Evolutionary conservation across 495 filamentous ascomycete genomes (phyloP).

Genomic region (Penicillium psychrofluorescens): DNA sequence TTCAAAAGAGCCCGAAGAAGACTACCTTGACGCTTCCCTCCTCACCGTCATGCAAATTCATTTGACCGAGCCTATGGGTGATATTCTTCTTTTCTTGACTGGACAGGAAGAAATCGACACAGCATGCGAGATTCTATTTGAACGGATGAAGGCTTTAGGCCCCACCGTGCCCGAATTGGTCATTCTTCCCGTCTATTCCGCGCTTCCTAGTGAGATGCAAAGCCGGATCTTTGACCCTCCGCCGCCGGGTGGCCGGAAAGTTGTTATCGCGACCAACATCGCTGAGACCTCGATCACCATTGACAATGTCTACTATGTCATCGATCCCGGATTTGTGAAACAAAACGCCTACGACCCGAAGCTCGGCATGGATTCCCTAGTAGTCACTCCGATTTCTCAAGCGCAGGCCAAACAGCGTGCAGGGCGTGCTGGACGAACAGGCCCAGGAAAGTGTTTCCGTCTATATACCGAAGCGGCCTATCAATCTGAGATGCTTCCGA

Average conservation of each 20-base stretch:
- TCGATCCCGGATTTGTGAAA: constrained; percentile 97
- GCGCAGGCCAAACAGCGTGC: constrained; percentile 94
- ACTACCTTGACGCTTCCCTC: constrained; percentile 93
- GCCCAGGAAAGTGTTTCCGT: constrained; percentile 93
- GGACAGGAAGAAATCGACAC: constrained; percentile 99
- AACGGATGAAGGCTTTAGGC: constrained; percentile 93
- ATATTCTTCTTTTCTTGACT: constrained; percentile 93
- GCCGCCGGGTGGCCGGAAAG: constrained; percentile 80
- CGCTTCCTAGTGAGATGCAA: constrained; percentile 88
- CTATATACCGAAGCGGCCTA: constrained; percentile 95
- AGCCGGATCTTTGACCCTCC: constrained; percentile 91
- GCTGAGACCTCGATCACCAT: constrained; percentile 98
- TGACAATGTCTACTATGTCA: constrained; percentile 93
- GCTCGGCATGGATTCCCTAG: constrained; percentile 92
- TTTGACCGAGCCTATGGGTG: constrained; percentile 79
- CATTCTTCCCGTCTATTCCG: constrained; percentile 91
- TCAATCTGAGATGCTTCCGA: constrained; percentile 95
- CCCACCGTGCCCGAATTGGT: constrained; percentile 85
- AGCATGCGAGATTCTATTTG: constrained; percentile 80
- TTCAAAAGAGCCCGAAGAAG: constrained; percentile 85
- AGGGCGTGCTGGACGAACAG: constrained; percentile 88
- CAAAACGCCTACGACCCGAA: constrained; percentile 97
- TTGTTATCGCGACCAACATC: constrained; percentile 98
- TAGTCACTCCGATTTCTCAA: constrained; percentile 93
- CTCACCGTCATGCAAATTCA: constrained; percentile 98